A percentile compares a stretch with the other conserved stretches of the same genome.
phyloP scores from a whole-genome alignment of 495 filamentous ascomycete genomes.

The Penicillium antarcticum region DNA sequence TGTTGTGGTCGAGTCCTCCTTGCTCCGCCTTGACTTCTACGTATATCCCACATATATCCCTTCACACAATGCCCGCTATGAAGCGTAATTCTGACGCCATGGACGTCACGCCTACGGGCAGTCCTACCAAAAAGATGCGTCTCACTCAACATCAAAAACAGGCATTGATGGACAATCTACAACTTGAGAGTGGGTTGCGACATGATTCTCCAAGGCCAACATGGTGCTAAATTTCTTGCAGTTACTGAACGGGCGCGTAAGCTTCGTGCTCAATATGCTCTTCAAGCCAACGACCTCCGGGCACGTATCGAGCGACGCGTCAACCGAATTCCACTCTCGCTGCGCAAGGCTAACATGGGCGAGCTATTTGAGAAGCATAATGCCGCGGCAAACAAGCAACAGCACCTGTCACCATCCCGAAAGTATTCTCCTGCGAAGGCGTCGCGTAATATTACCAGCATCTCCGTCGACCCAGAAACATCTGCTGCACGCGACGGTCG shows the following conservation, averaged over 20 bases:
- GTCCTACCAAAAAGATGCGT: conserved; percentile 57
- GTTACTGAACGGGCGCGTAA: conserved; percentile 91
- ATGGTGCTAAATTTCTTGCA: conserved; percentile 28
- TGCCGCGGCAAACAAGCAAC: conserved; percentile 24
- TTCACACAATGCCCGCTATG: conserved; percentile 50
- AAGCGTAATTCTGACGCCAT: conserved; percentile 57
- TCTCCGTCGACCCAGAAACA: conserved; percentile 29
- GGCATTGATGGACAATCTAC: conserved; percentile 85
- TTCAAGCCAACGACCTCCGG: conserved; percentile 79
- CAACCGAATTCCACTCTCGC: conserved; percentile 80
- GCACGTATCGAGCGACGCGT: conserved; percentile 90
- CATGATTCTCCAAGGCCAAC: background rate
- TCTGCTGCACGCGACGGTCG: conserved; percentile 34
- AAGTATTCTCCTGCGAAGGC: conserved; percentile 31
- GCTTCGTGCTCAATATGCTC: conserved; percentile 82
- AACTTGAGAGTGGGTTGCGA: conserved; percentile 74
- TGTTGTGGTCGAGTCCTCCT: conserved; percentile 22
- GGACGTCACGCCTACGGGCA: conserved; percentile 48
- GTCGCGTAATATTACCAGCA: conserved; percentile 25
- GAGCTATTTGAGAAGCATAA: conserved; percentile 66
- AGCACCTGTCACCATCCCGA: conserved; percentile 25
- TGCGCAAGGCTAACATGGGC: conserved; percentile 80
- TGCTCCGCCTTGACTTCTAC: conserved; percentile 10
- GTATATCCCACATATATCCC: conserved; percentile 7
- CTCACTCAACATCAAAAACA: conserved; percentile 81